A percentile compares a stretch with the other conserved stretches of the same genome.
These are phyloP conservation scores for Fraxinus quadrangulata DNA, from an alignment of 257 asterid genomes.

Conservation along the genomic window DNA sequence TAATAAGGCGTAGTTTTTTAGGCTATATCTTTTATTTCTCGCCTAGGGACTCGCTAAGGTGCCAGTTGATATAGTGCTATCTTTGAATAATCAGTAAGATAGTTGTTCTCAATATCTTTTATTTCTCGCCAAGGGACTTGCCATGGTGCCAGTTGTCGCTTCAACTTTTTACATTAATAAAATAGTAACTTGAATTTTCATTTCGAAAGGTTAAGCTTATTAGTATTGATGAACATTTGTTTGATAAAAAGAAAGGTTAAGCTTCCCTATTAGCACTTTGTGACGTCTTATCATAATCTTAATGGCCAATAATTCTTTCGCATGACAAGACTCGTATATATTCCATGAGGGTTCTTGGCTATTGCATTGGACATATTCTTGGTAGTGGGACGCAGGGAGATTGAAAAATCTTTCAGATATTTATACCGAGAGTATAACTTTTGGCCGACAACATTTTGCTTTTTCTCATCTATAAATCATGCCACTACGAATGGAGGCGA, in stretches of 20 bases:
- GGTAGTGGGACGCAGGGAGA: conserved; percentile 10
- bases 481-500: conserved; percentile 46
- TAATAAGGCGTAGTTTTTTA: no score
- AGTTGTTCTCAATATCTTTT: no score
- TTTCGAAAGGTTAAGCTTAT: no score
- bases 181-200: no score
- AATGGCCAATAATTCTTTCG: conserved; percentile 9
- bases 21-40: no score
- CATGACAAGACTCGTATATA: conserved; percentile 27
- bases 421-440: no score
- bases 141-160: no score
- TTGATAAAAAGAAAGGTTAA: conserved; percentile 20
- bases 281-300: conserved; percentile 16
- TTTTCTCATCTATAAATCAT: conserved; percentile 38
- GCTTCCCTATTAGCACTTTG: conserved; percentile 2
- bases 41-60: no score
- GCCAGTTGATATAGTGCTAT: no score
- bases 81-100: no score
- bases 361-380: conserved; percentile 19
- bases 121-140: no score
- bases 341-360: conserved; percentile 3
- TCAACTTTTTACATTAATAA: no score
- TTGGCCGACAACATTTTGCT: conserved; percentile 45
- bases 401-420: conserved; percentile 2
- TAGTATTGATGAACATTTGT: conserved; percentile 4